These are phyloP conservation scores for Sugiyamaella americana DNA, from an alignment of 805 yeast genomes.

Conservation along the genomic window DNA sequence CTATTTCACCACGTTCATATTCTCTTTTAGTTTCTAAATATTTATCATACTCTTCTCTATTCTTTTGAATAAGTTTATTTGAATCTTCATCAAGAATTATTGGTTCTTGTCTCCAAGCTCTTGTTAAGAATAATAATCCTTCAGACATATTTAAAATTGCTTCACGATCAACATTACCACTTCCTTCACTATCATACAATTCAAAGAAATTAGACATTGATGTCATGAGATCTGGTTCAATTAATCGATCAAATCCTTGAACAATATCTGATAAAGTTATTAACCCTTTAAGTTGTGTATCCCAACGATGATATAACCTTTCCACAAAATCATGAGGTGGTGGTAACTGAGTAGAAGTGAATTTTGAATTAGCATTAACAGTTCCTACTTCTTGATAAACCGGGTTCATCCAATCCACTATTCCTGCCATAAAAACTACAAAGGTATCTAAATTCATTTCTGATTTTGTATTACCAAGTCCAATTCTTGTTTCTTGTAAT, in stretches of 20 bases:
- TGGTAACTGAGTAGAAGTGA: background rate
- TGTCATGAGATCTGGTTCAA: constrained; percentile 70
- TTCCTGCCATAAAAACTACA: constrained; percentile 64
- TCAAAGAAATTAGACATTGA: constrained; percentile 72
- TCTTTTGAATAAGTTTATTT: constrained; percentile 51
- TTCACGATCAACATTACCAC: constrained; percentile 65
- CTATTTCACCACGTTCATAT: constrained; percentile 24
- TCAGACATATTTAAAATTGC: constrained; percentile 81
- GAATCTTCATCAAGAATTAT: constrained; percentile 57
- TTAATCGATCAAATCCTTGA: constrained; percentile 62
- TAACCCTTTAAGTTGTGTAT: constrained; percentile 43
- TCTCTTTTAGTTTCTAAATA: constrained; percentile 46
- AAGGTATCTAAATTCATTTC: constrained; percentile 72
- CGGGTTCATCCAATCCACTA: constrained; percentile 64
- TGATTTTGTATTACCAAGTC: constrained; percentile 42
- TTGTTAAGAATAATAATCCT: constrained; percentile 72
- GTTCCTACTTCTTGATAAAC: constrained; percentile 18
- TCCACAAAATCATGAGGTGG: constrained; percentile 43
- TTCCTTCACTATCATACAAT: constrained; percentile 57
- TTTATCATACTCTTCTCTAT: constrained; percentile 21
- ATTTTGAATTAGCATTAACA: background rate
- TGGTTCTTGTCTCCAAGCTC: constrained; percentile 75
- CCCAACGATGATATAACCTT: constrained; percentile 69
- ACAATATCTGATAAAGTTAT: constrained; percentile 65
- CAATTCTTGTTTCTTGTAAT: constrained; percentile 54